These are phyloP conservation scores for Aureococcus anophagefferens DNA, from an alignment of 108 stramenopile genomes.

Conservation along the genomic window DNA sequence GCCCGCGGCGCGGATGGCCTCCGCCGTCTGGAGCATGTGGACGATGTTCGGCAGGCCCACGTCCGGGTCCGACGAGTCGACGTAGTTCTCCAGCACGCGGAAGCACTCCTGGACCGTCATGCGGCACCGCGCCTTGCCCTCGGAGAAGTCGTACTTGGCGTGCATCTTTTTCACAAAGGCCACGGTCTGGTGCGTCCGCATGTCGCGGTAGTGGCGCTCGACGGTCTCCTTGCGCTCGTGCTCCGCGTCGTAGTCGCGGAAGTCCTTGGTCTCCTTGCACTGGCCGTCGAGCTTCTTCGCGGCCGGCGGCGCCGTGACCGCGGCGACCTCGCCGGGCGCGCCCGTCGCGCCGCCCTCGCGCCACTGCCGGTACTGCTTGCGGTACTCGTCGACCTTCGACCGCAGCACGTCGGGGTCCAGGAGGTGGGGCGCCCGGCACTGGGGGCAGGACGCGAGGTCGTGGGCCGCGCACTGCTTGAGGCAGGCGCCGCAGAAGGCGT, in stretches of 20 bases:
- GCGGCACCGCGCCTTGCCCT: neutral
- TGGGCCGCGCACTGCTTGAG: no score
- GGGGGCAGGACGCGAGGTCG: no score
- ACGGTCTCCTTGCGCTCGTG: constrained; percentile 38
- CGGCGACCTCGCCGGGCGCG: no score
- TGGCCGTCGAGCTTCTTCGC: no score
- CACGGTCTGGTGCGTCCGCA: constrained; percentile 42
- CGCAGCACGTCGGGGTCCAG: no score
- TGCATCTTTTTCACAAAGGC: constrained; percentile 39
- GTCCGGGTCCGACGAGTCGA: constrained; percentile 68
- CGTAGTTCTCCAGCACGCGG: constrained; percentile 28
- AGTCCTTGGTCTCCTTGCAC: constrained; percentile 50
- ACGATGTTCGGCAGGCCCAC: constrained; percentile 58
- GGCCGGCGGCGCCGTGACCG: no score
- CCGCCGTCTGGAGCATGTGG: constrained; percentile 67
- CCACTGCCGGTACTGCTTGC: no score
- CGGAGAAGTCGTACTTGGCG: constrained; percentile 45
- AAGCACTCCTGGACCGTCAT: neutral
- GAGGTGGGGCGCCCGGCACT: no score
- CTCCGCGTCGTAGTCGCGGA: constrained; percentile 44
- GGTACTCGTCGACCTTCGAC: no score
- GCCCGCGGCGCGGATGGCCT: constrained; percentile 55
- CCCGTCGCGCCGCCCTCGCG: no score
- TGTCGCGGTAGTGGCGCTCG: constrained; percentile 48
- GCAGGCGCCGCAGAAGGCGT: no score